Base-by-base conservation (phyloP, 179 eudicot species). In the Gypsophila paniculata region DNA sequence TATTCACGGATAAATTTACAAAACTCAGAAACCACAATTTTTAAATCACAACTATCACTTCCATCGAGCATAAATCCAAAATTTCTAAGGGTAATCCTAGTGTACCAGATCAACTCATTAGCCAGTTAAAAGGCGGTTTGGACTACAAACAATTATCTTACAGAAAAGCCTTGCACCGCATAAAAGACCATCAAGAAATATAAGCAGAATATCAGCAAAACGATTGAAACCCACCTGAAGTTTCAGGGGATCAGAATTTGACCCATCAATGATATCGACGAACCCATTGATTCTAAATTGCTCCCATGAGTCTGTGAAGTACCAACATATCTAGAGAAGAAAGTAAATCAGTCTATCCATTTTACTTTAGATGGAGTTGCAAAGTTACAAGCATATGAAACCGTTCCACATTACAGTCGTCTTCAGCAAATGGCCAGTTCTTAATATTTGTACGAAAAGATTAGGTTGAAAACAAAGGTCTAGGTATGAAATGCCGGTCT, bases 271-370 rank as follows among this genome's bases (percentile, higher is more conserved):
- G 66, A 91, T 71, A 83, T 93, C 96, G 61, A 91, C 77, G 64
- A 29, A 73, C 64, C 98, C 97, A 65, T 79, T 84, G 19, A 93
- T 85, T 65, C 96, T 86, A 67, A 91, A 89, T 73, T 93, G 96
- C 87, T 91, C 97, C 98, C 96, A 93, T 25, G 97, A 77, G 55
- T 89, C 97, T 29, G 91, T 86, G 70, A 89, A 89, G 80, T 91
- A 93, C 98, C 98, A 93, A 71, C 97, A 93, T 68, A 93, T 85
- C 98, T 93, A 62, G 38, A 70, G 42, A 22, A 21, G 59, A 74
- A 29, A 72, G 46, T 54, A 72, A 29, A 75, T 42, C 64, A 81
- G 60, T 26, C 51, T 58, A 61, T 54, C 70, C 46, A 49, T 51
- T 49, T 54, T 44, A 63, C 17, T 29, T 10, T 29, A 23, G 22